These are phyloP conservation scores for Phaseolus coccineus DNA, from an alignment of 331 rosid species.

Conservation along the genomic window DNA sequence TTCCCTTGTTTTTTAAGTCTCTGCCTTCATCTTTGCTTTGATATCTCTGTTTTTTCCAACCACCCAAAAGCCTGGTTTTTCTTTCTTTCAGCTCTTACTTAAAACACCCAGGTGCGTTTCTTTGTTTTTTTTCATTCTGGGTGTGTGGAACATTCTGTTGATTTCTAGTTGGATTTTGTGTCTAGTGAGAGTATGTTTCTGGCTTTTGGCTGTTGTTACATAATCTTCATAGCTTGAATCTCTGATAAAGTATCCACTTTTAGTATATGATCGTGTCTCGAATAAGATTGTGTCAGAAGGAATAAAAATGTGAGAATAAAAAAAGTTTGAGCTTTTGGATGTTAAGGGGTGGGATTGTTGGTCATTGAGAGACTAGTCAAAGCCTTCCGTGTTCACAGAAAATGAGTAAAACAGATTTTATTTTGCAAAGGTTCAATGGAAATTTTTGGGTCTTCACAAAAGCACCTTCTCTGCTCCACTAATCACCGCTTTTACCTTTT, in stretches of 20 bases:
- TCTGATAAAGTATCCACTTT: background rate
- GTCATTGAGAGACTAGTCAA: background rate
- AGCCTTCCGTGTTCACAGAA: background rate
- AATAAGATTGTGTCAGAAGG: background rate
- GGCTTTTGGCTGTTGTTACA: background rate
- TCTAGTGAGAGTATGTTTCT: background rate
- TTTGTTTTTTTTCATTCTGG: background rate
- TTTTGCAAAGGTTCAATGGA: background rate
- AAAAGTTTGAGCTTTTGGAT: background rate
- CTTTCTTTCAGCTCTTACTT: constrained; percentile 10
- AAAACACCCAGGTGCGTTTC: constrained; percentile 16
- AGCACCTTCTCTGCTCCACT: constrained; percentile 4
- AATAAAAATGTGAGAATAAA: background rate
- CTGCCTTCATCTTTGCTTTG: background rate
- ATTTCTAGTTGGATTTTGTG: background rate
- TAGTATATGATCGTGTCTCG: background rate
- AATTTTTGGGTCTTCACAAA: background rate
- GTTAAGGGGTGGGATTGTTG: constrained; percentile 4
- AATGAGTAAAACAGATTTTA: background rate
- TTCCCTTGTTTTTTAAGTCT: constrained; percentile 15
- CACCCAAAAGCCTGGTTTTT: background rate
- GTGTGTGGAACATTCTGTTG: background rate
- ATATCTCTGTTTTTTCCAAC: background rate
- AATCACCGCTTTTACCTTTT: background rate
- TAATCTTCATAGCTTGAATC: background rate